Percentiles rank a stretch among this genome's conserved stretches.
These are phyloP conservation scores for Lagenidium sp. DNA, from an alignment of 352 stramenopile species.

Conservation along the genomic window DNA sequence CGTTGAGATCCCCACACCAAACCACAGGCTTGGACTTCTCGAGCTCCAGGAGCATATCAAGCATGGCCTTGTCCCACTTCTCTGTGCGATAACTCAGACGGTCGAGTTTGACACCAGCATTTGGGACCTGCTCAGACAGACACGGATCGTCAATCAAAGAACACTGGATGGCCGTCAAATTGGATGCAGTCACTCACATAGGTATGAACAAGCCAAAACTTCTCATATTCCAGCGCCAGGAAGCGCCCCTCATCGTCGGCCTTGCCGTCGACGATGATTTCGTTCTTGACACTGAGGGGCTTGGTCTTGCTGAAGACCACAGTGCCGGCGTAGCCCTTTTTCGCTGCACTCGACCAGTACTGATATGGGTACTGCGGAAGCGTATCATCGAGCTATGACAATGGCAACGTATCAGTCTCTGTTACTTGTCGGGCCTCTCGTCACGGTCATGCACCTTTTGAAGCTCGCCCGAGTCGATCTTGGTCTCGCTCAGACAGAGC, in stretches of 20 bases:
- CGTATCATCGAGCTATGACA: conserved; percentile 39
- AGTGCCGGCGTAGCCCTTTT: conserved; percentile 76
- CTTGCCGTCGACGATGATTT: conserved; percentile 48
- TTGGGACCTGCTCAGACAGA: conserved; percentile 39
- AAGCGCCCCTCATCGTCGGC: conserved; percentile 69
- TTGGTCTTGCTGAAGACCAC: conserved; percentile 66
- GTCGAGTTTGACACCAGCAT: conserved; percentile 65
- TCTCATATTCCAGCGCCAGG: conserved; percentile 60
- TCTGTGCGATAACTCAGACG: conserved; percentile 60
- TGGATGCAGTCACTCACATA: no score
- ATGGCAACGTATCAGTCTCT: not conserved
- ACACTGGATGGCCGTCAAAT: not conserved
- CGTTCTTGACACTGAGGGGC: conserved; percentile 56
- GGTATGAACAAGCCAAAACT: conserved; percentile 82
- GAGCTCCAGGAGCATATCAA: conserved; percentile 57
- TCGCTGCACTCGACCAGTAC: conserved; percentile 65
- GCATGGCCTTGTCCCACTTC: conserved; percentile 71
- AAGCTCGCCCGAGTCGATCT: conserved; percentile 66
- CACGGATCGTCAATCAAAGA: not conserved
- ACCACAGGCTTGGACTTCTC: conserved; percentile 70
- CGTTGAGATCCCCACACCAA: conserved; percentile 83
- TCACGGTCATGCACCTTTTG: conserved; percentile 44
- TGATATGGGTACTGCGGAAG: conserved; percentile 68
- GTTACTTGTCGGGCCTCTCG: no score
- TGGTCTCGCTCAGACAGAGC: conserved; percentile 81